Percentiles rank a stretch among this genome's conserved stretches.
Conservation (phyloP, 805 yeast species). For the Yarrowia porcina region DNA sequence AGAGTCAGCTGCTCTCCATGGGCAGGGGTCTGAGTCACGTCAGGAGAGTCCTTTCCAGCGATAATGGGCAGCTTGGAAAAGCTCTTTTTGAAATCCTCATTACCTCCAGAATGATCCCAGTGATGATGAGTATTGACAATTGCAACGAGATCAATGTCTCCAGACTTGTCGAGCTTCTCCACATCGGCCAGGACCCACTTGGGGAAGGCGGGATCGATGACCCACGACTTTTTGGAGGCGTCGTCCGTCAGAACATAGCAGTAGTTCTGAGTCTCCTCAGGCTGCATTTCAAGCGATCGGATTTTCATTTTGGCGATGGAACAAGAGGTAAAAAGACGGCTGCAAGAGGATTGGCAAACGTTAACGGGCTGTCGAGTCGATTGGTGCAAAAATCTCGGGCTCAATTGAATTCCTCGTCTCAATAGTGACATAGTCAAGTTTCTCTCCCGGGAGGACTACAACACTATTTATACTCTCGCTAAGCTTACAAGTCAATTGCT, state of each 20-base stretch:
- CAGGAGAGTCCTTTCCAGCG: slow-evolving; percentile 80
- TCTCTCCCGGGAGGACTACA: background rate
- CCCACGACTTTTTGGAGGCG: slow-evolving; percentile 63
- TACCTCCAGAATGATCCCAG: slow-evolving; percentile 91
- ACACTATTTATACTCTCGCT: background rate
- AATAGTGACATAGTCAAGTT: slow-evolving; percentile 1
- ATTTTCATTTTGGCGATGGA: slow-evolving; percentile 63
- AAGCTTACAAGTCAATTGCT: slow-evolving; percentile 15
- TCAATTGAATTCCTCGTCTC: too few species aligned
- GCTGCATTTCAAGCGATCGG: slow-evolving; percentile 81
- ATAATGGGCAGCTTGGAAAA: slow-evolving; percentile 57
- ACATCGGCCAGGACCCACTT: slow-evolving; percentile 56
- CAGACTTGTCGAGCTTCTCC: slow-evolving; percentile 37
- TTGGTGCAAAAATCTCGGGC: too few species aligned
- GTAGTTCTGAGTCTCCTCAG: slow-evolving; percentile 93
- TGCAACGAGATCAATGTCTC: slow-evolving; percentile 54
- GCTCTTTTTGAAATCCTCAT: slow-evolving; percentile 41
- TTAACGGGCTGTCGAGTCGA: too few species aligned
- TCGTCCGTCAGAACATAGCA: slow-evolving; percentile 74
- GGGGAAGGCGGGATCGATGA: slow-evolving; percentile 92
- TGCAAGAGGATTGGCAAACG: too few species aligned
- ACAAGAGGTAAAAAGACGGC: background rate
- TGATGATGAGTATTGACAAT: slow-evolving; percentile 97
- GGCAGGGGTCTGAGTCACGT: slow-evolving; percentile 66
- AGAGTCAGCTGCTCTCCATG: slow-evolving; percentile 59